Evolutionary conservation across 805 yeast genomes (phyloP).

Genomic region (Cyberlindnera maritima): DNA sequence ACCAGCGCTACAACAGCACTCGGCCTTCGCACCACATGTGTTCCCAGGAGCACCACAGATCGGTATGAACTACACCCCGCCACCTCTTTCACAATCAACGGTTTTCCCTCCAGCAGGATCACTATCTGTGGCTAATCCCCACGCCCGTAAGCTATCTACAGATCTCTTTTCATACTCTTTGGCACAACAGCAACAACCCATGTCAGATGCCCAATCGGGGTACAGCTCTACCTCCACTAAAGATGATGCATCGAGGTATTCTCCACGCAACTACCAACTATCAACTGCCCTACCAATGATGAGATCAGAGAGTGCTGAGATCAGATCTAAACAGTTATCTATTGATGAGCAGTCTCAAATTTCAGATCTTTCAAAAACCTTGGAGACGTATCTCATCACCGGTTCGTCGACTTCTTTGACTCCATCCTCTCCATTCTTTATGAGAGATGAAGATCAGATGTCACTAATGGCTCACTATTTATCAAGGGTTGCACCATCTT

Average conservation of each 20-base stretch:
- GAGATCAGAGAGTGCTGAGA: conserved; percentile 3
- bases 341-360: not conserved
- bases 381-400: not conserved
- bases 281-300: conserved; percentile 1
- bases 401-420: not conserved
- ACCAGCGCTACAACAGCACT: too few relatives aligned
- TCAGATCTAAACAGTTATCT: not conserved
- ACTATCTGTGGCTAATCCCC: not conserved
- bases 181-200: not conserved
- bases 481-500: conserved; percentile 3
- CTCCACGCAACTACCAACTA: conserved; percentile 7
- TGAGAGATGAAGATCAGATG: conserved; percentile 9
- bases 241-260: not conserved
- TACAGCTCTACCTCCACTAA: not conserved
- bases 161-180: conserved; percentile 9
- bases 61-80: conserved; percentile 1
- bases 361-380: not conserved
- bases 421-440: not conserved
- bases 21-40: not conserved
- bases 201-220: not conserved
- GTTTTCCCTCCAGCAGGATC: not conserved
- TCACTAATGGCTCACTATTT: conserved; percentile 5
- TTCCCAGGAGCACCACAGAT: not conserved
- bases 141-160: not conserved
- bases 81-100: not conserved